phyloP scores from a whole-genome alignment of 2,329 filamentous ascomycete genomes.

The Colletotrichum agaves region DNA sequence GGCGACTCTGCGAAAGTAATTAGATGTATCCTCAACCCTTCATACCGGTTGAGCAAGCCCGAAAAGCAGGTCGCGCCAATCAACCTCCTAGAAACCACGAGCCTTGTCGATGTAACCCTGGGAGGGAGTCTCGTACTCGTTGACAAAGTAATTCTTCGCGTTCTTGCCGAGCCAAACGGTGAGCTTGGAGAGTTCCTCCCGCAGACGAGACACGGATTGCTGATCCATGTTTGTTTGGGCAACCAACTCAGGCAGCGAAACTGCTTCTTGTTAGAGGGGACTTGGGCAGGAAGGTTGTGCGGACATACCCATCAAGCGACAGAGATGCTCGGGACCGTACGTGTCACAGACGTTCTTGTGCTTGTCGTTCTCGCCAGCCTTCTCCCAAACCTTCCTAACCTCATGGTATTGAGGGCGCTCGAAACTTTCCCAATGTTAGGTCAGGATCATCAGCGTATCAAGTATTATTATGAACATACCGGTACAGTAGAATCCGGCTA shows the following conservation, averaged over 20 bases:
- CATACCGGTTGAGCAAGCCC: slow-evolving; percentile 11
- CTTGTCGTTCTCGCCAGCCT: slow-evolving; percentile 69
- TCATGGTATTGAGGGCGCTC: slow-evolving; percentile 90
- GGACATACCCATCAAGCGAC: slow-evolving; percentile 83
- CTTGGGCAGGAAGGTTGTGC: neutral
- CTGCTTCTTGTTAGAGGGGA: slow-evolving; percentile 57
- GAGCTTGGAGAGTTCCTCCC: slow-evolving; percentile 89
- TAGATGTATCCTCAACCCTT: slow-evolving; percentile 22
- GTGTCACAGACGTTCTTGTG: slow-evolving; percentile 81
- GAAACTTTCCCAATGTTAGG: slow-evolving; percentile 66
- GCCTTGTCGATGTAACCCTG: slow-evolving; percentile 79
- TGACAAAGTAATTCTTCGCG: slow-evolving; percentile 80
- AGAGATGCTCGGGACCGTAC: slow-evolving; percentile 93
- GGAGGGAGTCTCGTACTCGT: slow-evolving; percentile 77
- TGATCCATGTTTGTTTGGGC: slow-evolving; percentile 98
- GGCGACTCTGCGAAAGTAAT: neutral
- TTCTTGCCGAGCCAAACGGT: slow-evolving; percentile 86
- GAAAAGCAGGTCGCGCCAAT: neutral
- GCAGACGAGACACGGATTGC: slow-evolving; percentile 86
- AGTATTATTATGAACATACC: slow-evolving; percentile 51
- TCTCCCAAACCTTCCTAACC: slow-evolving; percentile 76
- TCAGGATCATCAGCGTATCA: neutral
- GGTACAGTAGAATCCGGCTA: slow-evolving; percentile 88
- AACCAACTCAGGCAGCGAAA: slow-evolving; percentile 90
- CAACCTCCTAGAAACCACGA: slow-evolving; percentile 50